These are phyloP conservation scores for Oryza glaberrima DNA, from an alignment of 176 grass and related monocot species.

Conservation along the genomic window DNA sequence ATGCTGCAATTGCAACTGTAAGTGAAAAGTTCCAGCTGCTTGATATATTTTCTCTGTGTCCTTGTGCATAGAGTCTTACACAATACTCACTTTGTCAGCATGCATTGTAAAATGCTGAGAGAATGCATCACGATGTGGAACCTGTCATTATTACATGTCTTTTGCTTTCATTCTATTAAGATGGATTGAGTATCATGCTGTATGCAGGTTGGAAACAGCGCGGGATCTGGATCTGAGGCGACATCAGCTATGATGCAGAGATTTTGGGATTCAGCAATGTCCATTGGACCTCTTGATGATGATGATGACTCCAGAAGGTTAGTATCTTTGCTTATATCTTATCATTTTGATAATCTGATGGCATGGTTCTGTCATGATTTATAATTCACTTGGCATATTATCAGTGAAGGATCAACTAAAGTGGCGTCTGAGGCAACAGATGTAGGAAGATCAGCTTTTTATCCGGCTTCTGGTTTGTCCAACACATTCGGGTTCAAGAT, in stretches of 20 bases:
- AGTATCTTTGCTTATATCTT: slow-evolving; percentile 30
- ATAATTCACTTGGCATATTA: slow-evolving; percentile 19
- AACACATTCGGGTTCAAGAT: slow-evolving; percentile 93
- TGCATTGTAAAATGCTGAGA: background rate
- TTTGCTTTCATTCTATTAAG: background rate
- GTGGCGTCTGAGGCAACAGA: slow-evolving; percentile 75
- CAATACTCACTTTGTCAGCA: background rate
- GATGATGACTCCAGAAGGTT: slow-evolving; percentile 87
- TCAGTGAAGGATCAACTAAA: slow-evolving; percentile 89
- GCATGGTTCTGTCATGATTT: slow-evolving; percentile 8
- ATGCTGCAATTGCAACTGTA: slow-evolving; percentile 93
- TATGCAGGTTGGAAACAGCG: slow-evolving; percentile 69
- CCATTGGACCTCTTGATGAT: slow-evolving; percentile 84
- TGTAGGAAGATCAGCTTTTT: slow-evolving; percentile 65
- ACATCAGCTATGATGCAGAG: slow-evolving; percentile 89
- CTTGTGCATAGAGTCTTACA: background rate
- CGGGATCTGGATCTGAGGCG: slow-evolving; percentile 53
- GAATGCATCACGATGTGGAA: background rate
- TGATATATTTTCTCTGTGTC: background rate
- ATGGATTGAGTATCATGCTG: slow-evolving; percentile 19
- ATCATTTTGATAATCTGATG: slow-evolving; percentile 38
- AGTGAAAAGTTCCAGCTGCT: slow-evolving; percentile 31
- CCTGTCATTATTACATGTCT: background rate
- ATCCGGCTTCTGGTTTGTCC: slow-evolving; percentile 71
- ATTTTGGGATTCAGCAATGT: slow-evolving; percentile 98